Evolutionary conservation across 2,329 filamentous ascomycete genomes (phyloP), one percentile per base, ranked within the genome.

Genomic region (Penicillium capsulatum): DNA sequence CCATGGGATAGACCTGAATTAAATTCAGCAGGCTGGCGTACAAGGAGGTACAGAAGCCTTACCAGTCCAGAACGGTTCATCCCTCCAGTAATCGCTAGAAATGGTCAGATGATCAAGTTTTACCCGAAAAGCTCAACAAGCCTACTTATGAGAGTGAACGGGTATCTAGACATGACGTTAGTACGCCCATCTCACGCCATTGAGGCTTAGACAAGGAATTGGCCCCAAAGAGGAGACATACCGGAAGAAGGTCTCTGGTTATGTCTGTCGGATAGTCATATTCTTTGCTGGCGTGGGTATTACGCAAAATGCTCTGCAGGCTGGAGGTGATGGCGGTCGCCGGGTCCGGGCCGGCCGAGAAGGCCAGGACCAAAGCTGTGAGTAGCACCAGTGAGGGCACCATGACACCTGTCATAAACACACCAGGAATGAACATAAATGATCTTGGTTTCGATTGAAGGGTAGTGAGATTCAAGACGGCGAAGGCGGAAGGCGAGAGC

Each of bases 241-340:
- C 73, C 28, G 79, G 79, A 19, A 79, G 53, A 44, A 82, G 78
- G 1, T 71, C 76, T 44, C 77, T 69, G 1, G 79, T 81, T 14
- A 82, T 66, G 52, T 79, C 75, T 0, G 79, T 82, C 0, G 79
- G 79, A 60, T 81, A 82, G 13, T 59, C 68, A 59, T 81, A 81
- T 14, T 73, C 64, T 7, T 69, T 61, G 32, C 68, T 71, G 15
- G 66, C 60, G 50, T 77, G 69, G 4, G 75, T 77, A 49, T 78
- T 73, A 38, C 69, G 65, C 36, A 81, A 58, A 36, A 81, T 75
- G 42, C 72, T 72, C 52, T 80, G 75, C 31, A 81, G 61, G 28
- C 69, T 64, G 11, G 67, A 61, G 9, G 71, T 69, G 16, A 73
- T 45, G 6, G 40, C 44, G 26, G 44, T 34, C 17, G 48, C 59